A percentile compares a stretch with the other conserved stretches of the same genome.
phyloP scores from a whole-genome alignment of 495 filamentous ascomycete species.

The Trichoderma virens region DNA sequence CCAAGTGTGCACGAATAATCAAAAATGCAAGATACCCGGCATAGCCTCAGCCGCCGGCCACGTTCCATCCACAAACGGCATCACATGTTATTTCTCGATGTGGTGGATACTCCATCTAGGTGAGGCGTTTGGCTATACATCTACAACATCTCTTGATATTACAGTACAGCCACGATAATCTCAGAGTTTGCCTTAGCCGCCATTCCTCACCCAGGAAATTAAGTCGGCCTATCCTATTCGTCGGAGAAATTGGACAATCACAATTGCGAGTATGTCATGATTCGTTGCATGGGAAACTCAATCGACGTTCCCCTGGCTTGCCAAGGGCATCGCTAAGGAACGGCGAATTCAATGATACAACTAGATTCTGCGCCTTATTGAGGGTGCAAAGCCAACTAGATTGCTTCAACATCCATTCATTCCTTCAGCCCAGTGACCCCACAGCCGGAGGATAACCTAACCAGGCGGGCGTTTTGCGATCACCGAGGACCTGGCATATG shows the following conservation, averaged over 20 bases:
- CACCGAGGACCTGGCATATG: not conserved
- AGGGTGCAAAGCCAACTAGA: not conserved
- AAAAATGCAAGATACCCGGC: not conserved
- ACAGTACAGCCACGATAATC: not conserved
- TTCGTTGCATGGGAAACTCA: not conserved
- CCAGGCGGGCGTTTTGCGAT: slow-evolving; percentile 5
- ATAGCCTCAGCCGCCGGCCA: too few relatives aligned
- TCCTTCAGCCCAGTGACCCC: not conserved
- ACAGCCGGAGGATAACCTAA: not conserved
- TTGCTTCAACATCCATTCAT: not conserved
- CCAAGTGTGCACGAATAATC: not conserved
- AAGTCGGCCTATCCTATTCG: not conserved
- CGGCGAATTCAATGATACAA: not conserved
- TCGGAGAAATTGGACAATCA: not conserved
- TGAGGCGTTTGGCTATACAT: not conserved
- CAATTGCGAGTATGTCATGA: too few relatives aligned
- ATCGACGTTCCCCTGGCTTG: not conserved
- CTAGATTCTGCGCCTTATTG: not conserved
- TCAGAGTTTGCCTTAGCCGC: not conserved
- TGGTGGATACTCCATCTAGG: not conserved
- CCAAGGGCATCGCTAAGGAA: not conserved
- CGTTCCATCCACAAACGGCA: not conserved
- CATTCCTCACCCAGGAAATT: not conserved
- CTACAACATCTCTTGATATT: not conserved
- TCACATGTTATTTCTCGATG: not conserved